Evolutionary conservation across 805 yeast species (phyloP).

Genomic region (Danielia reshetovae): DNA sequence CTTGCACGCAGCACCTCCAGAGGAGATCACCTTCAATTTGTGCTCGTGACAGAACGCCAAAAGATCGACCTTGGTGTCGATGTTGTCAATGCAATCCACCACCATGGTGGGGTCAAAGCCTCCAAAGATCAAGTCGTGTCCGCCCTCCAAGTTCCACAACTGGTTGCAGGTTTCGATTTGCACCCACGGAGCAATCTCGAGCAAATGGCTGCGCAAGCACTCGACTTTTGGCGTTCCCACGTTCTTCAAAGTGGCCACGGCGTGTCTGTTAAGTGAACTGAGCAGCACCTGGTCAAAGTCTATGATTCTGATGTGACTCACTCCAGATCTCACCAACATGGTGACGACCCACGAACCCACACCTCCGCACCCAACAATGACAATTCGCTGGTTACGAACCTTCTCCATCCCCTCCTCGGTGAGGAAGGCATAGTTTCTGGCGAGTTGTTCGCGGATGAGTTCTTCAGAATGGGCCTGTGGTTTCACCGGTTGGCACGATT

Average conservation of each 20-base stretch:
- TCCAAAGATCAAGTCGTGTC: conserved; percentile 55
- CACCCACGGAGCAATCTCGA: conserved; percentile 90
- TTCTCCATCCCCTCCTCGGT: conserved; percentile 79
- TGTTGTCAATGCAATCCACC: conserved; percentile 94
- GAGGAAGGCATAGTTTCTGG: conserved; percentile 88
- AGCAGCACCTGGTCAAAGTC: conserved; percentile 97
- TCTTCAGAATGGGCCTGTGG: conserved; percentile 43
- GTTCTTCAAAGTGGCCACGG: conserved; percentile 86
- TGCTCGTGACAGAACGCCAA: conserved; percentile 65
- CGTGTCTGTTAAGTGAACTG: conserved; percentile 89
- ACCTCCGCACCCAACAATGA: conserved; percentile 94
- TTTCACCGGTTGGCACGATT: neutral
- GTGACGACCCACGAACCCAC: conserved; percentile 97
- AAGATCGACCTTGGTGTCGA: conserved; percentile 93
- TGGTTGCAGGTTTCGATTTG: conserved; percentile 72
- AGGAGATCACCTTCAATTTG: conserved; percentile 67
- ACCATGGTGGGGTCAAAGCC: conserved; percentile 64
- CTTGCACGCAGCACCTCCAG: conserved; percentile 98
- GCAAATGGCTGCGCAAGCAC: conserved; percentile 65
- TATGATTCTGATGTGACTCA: conserved; percentile 69
- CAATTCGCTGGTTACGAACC: conserved; percentile 66
- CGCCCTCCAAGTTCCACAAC: conserved; percentile 67
- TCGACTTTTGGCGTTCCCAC: conserved; percentile 92
- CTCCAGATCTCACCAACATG: conserved; percentile 89
- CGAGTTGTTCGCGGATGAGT: conserved; percentile 84